These are phyloP conservation scores for Dacryopinax primogenitus DNA, from an alignment of 768 basidiomycete genomes.

Conservation along the genomic window DNA sequence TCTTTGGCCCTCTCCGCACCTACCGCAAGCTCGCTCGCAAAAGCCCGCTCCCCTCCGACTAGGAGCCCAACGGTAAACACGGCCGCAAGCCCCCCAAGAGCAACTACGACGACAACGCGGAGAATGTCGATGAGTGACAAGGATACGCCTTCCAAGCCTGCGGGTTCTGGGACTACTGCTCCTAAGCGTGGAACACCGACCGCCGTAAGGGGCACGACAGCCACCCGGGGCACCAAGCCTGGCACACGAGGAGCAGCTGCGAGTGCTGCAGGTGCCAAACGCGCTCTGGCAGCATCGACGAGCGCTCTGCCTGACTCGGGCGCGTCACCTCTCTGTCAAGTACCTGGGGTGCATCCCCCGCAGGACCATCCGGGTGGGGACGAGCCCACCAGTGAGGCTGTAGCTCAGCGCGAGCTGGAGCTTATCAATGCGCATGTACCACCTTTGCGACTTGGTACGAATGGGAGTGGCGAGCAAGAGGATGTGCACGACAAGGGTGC, in stretches of 20 bases:
- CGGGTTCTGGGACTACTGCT: not conserved
- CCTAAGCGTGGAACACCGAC: not conserved
- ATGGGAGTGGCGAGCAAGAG: not conserved
- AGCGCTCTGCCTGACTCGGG: not conserved
- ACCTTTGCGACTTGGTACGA: not conserved
- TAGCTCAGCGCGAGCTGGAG: not conserved
- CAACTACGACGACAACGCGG: not conserved
- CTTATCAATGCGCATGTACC: not conserved
- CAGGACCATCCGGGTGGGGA: not conserved
- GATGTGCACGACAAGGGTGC: not conserved
- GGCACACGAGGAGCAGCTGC: not conserved
- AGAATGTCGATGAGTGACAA: not conserved
- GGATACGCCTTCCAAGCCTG: not conserved
- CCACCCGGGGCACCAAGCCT: not conserved
- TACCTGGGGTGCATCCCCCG: not conserved
- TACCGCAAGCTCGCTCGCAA: not conserved
- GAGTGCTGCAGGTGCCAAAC: no score
- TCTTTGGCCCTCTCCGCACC: not conserved
- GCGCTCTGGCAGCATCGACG: not conserved
- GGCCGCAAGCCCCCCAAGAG: not conserved
- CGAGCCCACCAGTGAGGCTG: not conserved
- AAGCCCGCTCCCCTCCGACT: not conserved
- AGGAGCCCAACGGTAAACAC: not conserved
- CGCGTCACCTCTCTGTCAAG: not conserved
- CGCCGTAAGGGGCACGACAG: not conserved